Conservation (phyloP, 31 red algal genomes). For the Endocladia muricata region DNA sequence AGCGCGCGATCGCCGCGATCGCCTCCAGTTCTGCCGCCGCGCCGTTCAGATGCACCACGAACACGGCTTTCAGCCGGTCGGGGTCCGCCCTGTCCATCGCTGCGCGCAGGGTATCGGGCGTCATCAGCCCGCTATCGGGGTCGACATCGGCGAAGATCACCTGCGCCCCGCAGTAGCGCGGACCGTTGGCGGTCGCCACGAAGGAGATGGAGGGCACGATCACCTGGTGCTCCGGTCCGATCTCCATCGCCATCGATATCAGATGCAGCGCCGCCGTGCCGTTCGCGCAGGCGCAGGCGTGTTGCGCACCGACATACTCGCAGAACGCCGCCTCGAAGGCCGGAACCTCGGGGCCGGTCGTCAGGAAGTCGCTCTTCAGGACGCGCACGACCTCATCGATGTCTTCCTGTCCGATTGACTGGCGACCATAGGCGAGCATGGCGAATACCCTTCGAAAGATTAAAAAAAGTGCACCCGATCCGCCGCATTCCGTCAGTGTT, state of each 20-base stretch:
- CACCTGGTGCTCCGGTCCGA: background rate
- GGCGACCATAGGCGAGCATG: background rate
- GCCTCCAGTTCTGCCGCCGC: background rate
- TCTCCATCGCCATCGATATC: background rate
- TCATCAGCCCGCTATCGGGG: background rate
- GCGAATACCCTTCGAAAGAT: too few relatives aligned
- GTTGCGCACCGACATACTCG: background rate
- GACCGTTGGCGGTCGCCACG: background rate
- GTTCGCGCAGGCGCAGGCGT: background rate
- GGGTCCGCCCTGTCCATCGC: background rate
- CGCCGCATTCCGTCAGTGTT: too few relatives aligned
- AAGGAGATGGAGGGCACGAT: constrained; percentile 8
- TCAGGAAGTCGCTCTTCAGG: background rate
- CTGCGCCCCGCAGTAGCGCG: background rate
- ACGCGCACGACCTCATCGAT: background rate
- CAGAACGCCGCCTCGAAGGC: background rate
- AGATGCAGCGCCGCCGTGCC: constrained; percentile 5
- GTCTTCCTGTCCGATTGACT: background rate
- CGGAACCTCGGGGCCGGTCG: background rate
- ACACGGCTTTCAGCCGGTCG: background rate
- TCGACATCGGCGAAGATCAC: constrained; percentile 13
- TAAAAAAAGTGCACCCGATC: too few relatives aligned
- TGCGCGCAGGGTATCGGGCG: background rate
- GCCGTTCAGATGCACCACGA: background rate
- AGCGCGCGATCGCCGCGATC: background rate